Evolutionary conservation across 192 early-diverging fungal species (phyloP), one percentile per base, ranked within the genome.

Genomic region (Physocladia obscura): DNA sequence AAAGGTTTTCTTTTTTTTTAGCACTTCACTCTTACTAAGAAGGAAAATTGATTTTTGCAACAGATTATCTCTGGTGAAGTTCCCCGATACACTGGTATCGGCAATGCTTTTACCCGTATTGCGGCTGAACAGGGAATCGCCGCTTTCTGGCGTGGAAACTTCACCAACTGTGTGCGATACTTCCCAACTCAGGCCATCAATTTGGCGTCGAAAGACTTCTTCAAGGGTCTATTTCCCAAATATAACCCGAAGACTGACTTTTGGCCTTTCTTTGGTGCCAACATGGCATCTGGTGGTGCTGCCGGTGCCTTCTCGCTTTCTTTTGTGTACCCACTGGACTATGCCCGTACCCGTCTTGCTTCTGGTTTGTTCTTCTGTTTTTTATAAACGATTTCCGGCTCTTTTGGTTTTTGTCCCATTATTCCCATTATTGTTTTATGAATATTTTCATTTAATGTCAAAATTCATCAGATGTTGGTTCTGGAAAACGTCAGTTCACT

Each of bases 131-230:
- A n/a, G n/a, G n/a, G n/a, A n/a, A n/a, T n/a, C n/a, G n/a, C n/a
- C n/a, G n/a, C n/a, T n/a, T n/a, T 91, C 95, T 81, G n/a, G n/a
- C n/a, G n/a, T n/a, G n/a, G n/a, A n/a, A n/a, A n/a, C n/a, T n/a
- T n/a, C n/a, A n/a, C n/a, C n/a, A n/a, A n/a, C n/a, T n/a, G n/a
- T n/a, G n/a, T n/a, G n/a, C n/a, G n/a, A n/a, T 97, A 97, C 90
- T 96, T 96, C 87, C 96, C 96, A 58, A 95, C 93, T 58, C 95
- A 97, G 84, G 96, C 94, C 54, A 81, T 96, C 72, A 96, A 95
- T 88, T 93, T 98, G 83, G 95, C 94, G 37, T 94, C 92, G 86
- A 94, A 92, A 83, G 94, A 97, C 81, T 91, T 90, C 82, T 94
- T 94, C 89, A 96, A 96, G 88, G 75, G 86, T 73, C 85, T 96